Base-by-base conservation (phyloP, 164 flowering plant species). In the Brasenia schreberi region DNA sequence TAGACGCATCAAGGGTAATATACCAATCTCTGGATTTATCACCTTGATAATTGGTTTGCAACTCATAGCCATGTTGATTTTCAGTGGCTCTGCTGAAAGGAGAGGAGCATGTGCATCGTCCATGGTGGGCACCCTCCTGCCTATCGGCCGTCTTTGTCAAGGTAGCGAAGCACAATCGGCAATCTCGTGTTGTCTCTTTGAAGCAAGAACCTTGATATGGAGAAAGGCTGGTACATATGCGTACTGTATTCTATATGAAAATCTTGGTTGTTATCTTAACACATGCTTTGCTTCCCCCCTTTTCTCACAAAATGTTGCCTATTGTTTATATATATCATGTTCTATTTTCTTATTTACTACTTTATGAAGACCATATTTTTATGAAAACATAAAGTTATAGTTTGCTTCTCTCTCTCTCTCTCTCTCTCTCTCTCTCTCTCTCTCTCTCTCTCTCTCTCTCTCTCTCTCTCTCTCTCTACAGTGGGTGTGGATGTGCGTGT, bases 101-200 rank as follows among this genome's bases (percentile, higher is more conserved):
- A 14, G 98, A 90, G 77, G 96, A 93, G 76, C 91, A 81, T 66
- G 89, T 93, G 7, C 92, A 92, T 18, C 79, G 91, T 68, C 98
- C 98, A 63, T 93, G 98, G 98, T 93, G 98, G 98, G 98, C 97
- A 14, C 98, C 98, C 6, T 77, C 92, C n/a, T 93, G 97, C 82
- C 78, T 93, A 39, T 85, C 96, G 4, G 74, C 77, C 64, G 82
- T 85, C 62, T 90, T 85, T 77, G 81, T 79, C 18, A 90, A 84
- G 80, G 85, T 73, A 63, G 94, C 92, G 10, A 89, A 89, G 76
- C 96, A 89, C 63, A 93, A 86, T 77, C 77, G 98, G 74, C 98
- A 89, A 71, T 86, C 92, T 0, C 80, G 98, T 61, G 96, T 93
- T 43, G 98, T 93, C 60, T 90, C 97, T 62, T 71, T 93, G 80